Percentiles rank a stretch among this genome's conserved stretches.
These are phyloP conservation scores for Coriolopsis trogii DNA, from an alignment of 1,284 basidiomycete genomes.

Conservation along the genomic window DNA sequence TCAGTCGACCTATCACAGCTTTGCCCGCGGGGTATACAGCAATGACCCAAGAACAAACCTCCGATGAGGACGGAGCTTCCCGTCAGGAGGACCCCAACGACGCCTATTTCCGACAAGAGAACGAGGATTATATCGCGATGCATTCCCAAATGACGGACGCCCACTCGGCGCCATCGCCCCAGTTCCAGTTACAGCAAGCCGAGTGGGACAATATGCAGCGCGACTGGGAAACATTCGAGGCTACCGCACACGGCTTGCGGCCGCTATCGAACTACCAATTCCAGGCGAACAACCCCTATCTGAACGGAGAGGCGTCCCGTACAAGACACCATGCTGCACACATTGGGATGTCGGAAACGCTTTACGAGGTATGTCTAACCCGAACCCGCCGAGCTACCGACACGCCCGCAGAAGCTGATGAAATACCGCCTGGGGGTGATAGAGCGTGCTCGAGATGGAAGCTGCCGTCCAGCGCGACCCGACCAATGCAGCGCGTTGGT, in stretches of 20 bases:
- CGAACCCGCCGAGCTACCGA: constrained; percentile 1
- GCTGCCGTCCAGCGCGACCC: constrained; percentile 86
- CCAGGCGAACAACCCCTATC: constrained; percentile 82
- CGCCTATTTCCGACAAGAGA: constrained; percentile 73
- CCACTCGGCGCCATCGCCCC: constrained; percentile 1
- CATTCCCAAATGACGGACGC: background rate
- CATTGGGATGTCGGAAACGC: constrained; percentile 39
- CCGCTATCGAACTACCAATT: constrained; percentile 72
- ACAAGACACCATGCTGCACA: constrained; percentile 62
- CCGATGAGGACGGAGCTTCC: constrained; percentile 22
- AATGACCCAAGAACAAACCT: background rate
- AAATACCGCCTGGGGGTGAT: constrained; percentile 17
- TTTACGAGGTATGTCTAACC: constrained; percentile 57
- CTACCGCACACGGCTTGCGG: constrained; percentile 64
- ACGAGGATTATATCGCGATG: constrained; percentile 57
- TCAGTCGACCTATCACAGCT: constrained; percentile 8
- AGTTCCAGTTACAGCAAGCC: constrained; percentile 8
- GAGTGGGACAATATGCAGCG: constrained; percentile 75
- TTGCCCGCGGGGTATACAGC: constrained; percentile 2
- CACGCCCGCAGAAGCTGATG: constrained; percentile 17
- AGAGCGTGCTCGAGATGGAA: constrained; percentile 91
- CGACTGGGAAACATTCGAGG: constrained; percentile 86
- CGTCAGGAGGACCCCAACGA: constrained; percentile 53
- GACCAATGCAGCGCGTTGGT: constrained; percentile 80
- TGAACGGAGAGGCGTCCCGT: constrained; percentile 56